Conservation (phyloP, 2,329 filamentous ascomycete genomes). For the Xylariaceae sp. region DNA sequence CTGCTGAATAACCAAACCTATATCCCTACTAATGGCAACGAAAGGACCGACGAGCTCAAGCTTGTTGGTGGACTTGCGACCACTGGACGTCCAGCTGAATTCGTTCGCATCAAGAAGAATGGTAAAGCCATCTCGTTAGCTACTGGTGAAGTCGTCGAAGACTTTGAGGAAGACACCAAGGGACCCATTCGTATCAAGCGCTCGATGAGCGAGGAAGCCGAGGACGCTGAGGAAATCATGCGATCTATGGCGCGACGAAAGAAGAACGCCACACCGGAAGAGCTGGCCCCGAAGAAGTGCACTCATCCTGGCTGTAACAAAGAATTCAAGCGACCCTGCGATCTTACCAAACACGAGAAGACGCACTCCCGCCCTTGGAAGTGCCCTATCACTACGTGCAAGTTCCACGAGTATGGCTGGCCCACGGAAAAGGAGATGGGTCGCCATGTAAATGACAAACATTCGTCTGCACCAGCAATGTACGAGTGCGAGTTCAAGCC, state of each 20-base stretch:
- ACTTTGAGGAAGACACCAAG: conserved; percentile 44
- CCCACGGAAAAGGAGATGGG: conserved; percentile 97
- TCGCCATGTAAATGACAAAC: conserved; percentile 94
- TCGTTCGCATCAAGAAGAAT: conserved; percentile 77
- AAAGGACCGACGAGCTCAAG: conserved; percentile 70
- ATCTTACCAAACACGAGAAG: conserved; percentile 97
- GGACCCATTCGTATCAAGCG: conserved; percentile 57
- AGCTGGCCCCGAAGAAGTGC: conserved; percentile 77
- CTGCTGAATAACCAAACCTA: conserved; percentile 23
- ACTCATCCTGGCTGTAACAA: conserved; percentile 74
- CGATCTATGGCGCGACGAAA: conserved; percentile 94
- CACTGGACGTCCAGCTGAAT: conserved; percentile 77
- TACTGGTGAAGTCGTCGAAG: conserved; percentile 61
- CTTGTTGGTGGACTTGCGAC: conserved; percentile 77
- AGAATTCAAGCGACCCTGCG: conserved; percentile 94
- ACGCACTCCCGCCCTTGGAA: conserved; percentile 97
- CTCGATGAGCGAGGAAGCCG: conserved; percentile 63
- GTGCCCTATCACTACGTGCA: conserved; percentile 77
- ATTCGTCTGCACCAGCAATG: conserved; percentile 73
- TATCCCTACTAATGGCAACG: too few relatives aligned
- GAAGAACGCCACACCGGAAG: conserved; percentile 84
- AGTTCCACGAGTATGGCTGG: conserved; percentile 87
- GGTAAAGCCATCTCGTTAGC: conserved; percentile 76
- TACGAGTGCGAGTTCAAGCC: conserved; percentile 79
- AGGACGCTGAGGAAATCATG: conserved; percentile 77